Percentiles rank a stretch among this genome's conserved stretches.
These are phyloP conservation scores for Heracleum sosnowskyi DNA, from an alignment of 129 eudicot genomes.

Conservation along the genomic window DNA sequence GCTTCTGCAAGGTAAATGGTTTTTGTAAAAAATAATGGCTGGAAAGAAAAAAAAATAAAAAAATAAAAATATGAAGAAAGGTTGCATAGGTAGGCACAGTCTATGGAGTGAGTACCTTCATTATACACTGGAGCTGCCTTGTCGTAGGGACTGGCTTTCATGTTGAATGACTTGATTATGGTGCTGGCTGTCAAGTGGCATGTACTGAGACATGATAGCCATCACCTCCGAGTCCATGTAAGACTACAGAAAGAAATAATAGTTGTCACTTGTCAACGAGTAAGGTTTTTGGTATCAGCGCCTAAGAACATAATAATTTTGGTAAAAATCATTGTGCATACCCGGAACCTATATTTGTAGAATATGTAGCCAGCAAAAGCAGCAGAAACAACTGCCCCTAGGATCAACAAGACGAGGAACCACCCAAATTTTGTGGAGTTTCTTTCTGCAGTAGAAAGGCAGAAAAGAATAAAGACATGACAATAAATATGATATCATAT, in stretches of 20 bases:
- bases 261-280: not conserved
- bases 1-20: not conserved
- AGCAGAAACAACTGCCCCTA: constrained; percentile 49
- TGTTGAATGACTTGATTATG: constrained; percentile 58
- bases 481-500: not conserved
- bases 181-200: constrained; percentile 85
- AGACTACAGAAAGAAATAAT: constrained; percentile 31
- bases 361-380: constrained; percentile 70
- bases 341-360: constrained; percentile 95
- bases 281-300: not conserved
- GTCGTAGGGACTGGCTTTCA: constrained; percentile 59
- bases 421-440: constrained; percentile 49
- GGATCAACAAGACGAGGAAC: constrained; percentile 40
- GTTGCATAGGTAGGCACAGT: not conserved
- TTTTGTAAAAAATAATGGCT: not conserved
- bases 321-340: constrained; percentile 13
- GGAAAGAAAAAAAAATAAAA: not conserved
- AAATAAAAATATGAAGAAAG: not conserved
- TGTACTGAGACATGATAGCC: constrained; percentile 97
- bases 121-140: constrained; percentile 45
- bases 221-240: constrained; percentile 95
- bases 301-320: too few relatives aligned
- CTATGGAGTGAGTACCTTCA: not conserved
- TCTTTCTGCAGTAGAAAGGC: constrained; percentile 36
- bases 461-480: not conserved